phyloP scores from a whole-genome alignment of 208 protist species.

The Acanthamoeba culbertsoni region DNA sequence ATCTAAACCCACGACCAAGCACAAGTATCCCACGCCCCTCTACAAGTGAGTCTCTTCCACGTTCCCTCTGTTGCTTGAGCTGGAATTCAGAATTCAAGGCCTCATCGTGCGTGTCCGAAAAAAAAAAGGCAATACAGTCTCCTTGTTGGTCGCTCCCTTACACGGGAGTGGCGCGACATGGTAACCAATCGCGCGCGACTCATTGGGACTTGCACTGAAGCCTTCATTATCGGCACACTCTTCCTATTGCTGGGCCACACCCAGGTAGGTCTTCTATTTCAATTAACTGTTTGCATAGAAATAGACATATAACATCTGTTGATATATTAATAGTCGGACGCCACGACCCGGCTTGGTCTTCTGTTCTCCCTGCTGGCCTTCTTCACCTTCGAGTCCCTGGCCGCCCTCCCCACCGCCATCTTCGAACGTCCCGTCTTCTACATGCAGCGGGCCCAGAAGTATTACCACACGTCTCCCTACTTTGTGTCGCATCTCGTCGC shows the following conservation, averaged over 20 bases:
- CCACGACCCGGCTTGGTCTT: not conserved
- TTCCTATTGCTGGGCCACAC: conserved; percentile 15
- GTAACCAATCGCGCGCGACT: not conserved
- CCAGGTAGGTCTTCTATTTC: too few relatives aligned
- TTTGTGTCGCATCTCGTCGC: conserved; percentile 4
- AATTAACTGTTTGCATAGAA: too few relatives aligned
- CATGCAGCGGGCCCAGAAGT: conserved; percentile 38
- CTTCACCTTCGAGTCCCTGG: not conserved
- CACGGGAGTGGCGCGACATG: conserved; percentile 23
- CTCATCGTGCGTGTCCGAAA: too few relatives aligned
- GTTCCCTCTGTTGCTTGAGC: too few relatives aligned
- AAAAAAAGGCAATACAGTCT: conserved; percentile 23
- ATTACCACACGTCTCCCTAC: conserved; percentile 32
- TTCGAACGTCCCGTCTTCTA: conserved; percentile 50
- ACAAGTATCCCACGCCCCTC: not conserved
- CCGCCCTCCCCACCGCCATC: not conserved
- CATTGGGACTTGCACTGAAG: not conserved
- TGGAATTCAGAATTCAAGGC: too few relatives aligned
- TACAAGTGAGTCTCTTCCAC: not conserved
- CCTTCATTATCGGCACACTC: conserved; percentile 24
- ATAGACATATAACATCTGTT: too few relatives aligned
- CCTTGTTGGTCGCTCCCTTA: not conserved
- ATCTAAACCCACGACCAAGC: not conserved
- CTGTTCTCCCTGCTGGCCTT: conserved; percentile 12
- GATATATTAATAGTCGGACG: too few relatives aligned